phyloP scores from a whole-genome alignment of 2,329 filamentous ascomycete species.

The Fusarium domesticum region DNA sequence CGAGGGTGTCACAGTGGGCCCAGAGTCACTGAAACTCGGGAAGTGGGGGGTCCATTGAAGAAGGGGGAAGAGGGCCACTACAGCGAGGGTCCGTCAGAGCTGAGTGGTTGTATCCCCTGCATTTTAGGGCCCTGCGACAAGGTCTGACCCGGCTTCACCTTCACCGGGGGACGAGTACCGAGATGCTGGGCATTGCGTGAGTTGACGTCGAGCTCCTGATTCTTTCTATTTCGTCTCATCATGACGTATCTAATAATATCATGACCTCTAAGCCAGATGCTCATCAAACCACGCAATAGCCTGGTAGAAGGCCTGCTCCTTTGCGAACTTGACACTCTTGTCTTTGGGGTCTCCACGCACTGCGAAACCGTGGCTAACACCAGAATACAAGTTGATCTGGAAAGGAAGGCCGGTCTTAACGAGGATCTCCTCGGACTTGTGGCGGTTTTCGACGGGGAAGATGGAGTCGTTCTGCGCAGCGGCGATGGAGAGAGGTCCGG shows the following conservation, averaged over 20 bases:
- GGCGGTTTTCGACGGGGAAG: conserved; percentile 55
- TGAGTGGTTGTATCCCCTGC: conserved; percentile 13
- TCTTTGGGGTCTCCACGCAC: conserved; percentile 60
- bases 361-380: conserved; percentile 70
- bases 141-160: no score
- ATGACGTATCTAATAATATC: neutral
- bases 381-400: conserved; percentile 68
- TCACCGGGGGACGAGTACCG: no score
- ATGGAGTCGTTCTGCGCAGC: conserved; percentile 61
- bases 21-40: conserved; percentile 19
- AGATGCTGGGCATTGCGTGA: no score
- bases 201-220: no score
- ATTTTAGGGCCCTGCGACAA: neutral
- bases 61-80: neutral
- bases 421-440: conserved; percentile 59
- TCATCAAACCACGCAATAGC: conserved; percentile 73
- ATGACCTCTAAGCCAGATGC: conserved; percentile 24
- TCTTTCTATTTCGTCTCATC: neutral
- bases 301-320: conserved; percentile 76
- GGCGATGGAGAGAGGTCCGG: conserved; percentile 57
- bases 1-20: conserved; percentile 18
- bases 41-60: conserved; percentile 8
- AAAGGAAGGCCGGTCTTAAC: conserved; percentile 52
- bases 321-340: conserved; percentile 60
- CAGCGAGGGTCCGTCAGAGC: conserved; percentile 10